Conservation (phyloP, 2,329 filamentous ascomycete genomes). For the Chalaropsis ovoidea region DNA sequence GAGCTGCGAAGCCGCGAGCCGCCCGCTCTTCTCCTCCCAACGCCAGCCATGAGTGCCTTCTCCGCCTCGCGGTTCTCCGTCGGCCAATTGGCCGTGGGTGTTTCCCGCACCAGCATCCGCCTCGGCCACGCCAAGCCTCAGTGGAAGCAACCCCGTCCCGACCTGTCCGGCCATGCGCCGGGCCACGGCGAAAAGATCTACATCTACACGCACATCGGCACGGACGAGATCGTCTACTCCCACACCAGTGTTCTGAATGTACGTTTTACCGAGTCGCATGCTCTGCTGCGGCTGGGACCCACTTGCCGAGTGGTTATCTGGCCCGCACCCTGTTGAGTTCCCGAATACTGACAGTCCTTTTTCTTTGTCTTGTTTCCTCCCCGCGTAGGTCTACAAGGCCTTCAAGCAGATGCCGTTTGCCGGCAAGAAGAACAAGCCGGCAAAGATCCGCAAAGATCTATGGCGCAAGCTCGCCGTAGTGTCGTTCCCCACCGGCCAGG, state of each 20-base stretch:
- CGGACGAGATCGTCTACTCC: slow-evolving; percentile 46
- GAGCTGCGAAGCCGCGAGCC: neutral
- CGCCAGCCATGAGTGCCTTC: slow-evolving; percentile 30
- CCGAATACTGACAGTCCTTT: neutral
- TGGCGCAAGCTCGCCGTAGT: slow-evolving; percentile 54
- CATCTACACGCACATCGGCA: slow-evolving; percentile 43
- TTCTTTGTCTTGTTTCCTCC: neutral
- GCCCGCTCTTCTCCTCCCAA: neutral
- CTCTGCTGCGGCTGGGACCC: too few species aligned
- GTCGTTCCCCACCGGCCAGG: slow-evolving; percentile 44
- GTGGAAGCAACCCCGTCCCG: slow-evolving; percentile 27
- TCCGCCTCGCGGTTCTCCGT: slow-evolving; percentile 31
- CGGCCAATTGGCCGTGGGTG: slow-evolving; percentile 37
- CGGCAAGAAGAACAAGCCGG: slow-evolving; percentile 56
- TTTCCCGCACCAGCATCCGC: slow-evolving; percentile 37
- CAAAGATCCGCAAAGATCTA: slow-evolving; percentile 56
- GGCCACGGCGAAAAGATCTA: slow-evolving; percentile 50
- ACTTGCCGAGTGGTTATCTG: too few species aligned
- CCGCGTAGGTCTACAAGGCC: slow-evolving; percentile 34
- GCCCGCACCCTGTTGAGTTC: neutral
- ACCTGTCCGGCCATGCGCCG: slow-evolving; percentile 29
- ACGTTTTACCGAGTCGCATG: slow-evolving; percentile 26
- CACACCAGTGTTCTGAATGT: slow-evolving; percentile 40
- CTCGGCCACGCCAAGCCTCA: slow-evolving; percentile 31
- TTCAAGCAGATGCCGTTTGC: slow-evolving; percentile 53